phyloP scores from a whole-genome alignment of 768 basidiomycete species.

The Amanita thiersii region DNA sequence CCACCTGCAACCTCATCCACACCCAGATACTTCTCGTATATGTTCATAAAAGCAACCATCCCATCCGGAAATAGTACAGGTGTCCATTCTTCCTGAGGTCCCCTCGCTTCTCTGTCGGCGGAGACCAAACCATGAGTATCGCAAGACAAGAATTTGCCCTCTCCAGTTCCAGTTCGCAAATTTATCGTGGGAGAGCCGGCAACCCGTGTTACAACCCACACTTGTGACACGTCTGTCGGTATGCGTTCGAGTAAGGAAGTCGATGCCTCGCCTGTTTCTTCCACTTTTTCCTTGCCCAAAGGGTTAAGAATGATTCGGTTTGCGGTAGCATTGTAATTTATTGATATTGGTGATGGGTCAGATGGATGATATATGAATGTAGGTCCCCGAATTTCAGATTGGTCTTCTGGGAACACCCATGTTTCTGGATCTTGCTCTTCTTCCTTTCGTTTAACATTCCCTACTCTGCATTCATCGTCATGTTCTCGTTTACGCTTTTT shows the following conservation, averaged over 20 bases:
- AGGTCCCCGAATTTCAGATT: slow-evolving; percentile 77
- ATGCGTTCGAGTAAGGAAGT: slow-evolving; percentile 50
- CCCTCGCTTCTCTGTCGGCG: slow-evolving; percentile 81
- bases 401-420: slow-evolving; percentile 70
- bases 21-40: slow-evolving; percentile 82
- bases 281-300: slow-evolving; percentile 48
- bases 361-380: slow-evolving; percentile 81
- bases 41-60: slow-evolving; percentile 82
- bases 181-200: slow-evolving; percentile 82
- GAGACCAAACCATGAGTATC: slow-evolving; percentile 81
- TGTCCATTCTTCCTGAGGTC: slow-evolving; percentile 92
- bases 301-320: slow-evolving; percentile 59
- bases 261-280: slow-evolving; percentile 37
- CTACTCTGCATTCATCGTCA: slow-evolving; percentile 33
- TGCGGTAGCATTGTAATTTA: slow-evolving; percentile 75
- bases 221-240: slow-evolving; percentile 79
- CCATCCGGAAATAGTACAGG: slow-evolving; percentile 76
- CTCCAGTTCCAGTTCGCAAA: slow-evolving; percentile 77
- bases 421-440: slow-evolving; percentile 65
- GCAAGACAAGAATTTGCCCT: slow-evolving; percentile 86
- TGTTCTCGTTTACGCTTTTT: slow-evolving; percentile 74
- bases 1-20: slow-evolving; percentile 88
- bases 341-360: slow-evolving; percentile 65
- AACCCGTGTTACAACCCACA: slow-evolving; percentile 86
- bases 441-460: slow-evolving; percentile 39